Evolutionary conservation across 2,329 filamentous ascomycete genomes (phyloP).

Genomic region (Pyrenophora seminiperda): DNA sequence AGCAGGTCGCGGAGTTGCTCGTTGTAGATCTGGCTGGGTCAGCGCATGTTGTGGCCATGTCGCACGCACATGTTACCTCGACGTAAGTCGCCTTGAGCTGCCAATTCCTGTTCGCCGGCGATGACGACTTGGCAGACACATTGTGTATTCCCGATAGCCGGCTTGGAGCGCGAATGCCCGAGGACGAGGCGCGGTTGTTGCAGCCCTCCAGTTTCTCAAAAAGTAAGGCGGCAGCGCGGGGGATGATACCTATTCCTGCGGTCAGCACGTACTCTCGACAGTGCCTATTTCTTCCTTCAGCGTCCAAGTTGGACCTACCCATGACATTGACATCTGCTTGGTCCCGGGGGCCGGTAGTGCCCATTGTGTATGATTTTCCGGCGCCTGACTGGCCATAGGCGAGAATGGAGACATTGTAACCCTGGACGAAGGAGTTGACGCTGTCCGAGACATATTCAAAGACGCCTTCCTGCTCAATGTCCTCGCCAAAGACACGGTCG

Average conservation of each 20-base stretch:
- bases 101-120: constrained; percentile 74
- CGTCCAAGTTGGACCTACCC: constrained; percentile 68
- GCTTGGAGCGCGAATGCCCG: constrained; percentile 69
- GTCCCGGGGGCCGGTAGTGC: constrained; percentile 83
- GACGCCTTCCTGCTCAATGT: constrained; percentile 82
- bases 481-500: constrained; percentile 87
- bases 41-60: constrained; percentile 7
- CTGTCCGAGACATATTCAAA: constrained; percentile 95
- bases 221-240: constrained; percentile 80
- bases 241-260: constrained; percentile 80
- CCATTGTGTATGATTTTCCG: constrained; percentile 99
- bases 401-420: constrained; percentile 97
- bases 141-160: constrained; percentile 69
- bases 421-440: constrained; percentile 86
- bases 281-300: not conserved
- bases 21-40: constrained; percentile 79
- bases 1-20: constrained; percentile 92
- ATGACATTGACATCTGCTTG: constrained; percentile 72
- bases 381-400: constrained; percentile 98
- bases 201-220: constrained; percentile 82
- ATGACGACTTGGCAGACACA: constrained; percentile 49
- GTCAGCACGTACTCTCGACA: constrained; percentile 18
- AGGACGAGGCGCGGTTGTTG: constrained; percentile 67
- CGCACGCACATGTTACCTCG: constrained; percentile 52
- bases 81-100: constrained; percentile 92